Evolutionary conservation across 495 filamentous ascomycete genomes (phyloP), one percentile per base, ranked within the genome.

Genomic region (Podospora appendiculata): DNA sequence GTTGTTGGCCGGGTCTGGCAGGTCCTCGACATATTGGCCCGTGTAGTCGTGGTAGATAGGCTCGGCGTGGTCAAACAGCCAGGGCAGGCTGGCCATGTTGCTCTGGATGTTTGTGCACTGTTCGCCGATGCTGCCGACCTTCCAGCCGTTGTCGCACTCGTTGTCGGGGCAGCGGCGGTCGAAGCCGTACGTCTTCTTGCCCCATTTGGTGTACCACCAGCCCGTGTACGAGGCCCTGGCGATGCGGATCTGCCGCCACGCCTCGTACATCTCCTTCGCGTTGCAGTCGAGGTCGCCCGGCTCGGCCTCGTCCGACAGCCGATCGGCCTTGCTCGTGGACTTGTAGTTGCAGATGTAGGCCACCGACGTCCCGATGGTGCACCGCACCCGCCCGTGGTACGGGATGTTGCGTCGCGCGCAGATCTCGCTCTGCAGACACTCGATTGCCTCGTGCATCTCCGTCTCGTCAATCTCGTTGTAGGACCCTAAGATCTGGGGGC

Each of bases 121-220:
- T 38, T 58, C 56, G 35, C 42, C 47, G 25, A 47, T 38, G 44
- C 19, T 48, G 36, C 33, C 47, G 4, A 14, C 13, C 51, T 48
- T 52, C 56, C 56, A 58, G 8, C 56, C 56, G n/a, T 58, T 58
- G 43, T 58, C 56, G 52, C 56, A 58, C 56, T 54, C 48, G 41
- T 48, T 41, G 40, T 51, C 8, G 19, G 36, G 38, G 48, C 56
- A 58, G 11, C 51, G 35, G 10, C 33, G 25, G 48, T 58, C 56
- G 36, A 58, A 58, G 17, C 56, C 56, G 8, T 32, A 47, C 42
- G 56, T 58, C n/a, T 33, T n/a, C 40, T 50, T 17, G 13, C 38
- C 34, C 25, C 13, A 12, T 33, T 8, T 25, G 48, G 54, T 51
- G 40, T 54, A 41, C 44, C 49, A 52, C 56, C 56, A 58, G n/a